phyloP scores from a whole-genome alignment of 2,329 filamentous ascomycete species.

The Verticillium alfalfae region DNA sequence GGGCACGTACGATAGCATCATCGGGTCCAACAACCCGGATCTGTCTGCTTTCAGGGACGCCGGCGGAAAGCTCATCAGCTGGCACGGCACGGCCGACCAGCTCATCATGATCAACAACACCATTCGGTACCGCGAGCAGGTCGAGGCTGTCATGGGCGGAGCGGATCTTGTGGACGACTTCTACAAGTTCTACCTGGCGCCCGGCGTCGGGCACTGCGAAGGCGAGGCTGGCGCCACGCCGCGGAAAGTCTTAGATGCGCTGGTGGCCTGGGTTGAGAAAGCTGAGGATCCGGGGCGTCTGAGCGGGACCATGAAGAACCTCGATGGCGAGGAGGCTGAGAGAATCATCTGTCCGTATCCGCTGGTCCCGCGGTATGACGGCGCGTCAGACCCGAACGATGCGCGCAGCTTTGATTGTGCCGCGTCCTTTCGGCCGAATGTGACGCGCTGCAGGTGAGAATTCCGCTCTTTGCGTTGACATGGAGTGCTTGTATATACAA shows the following conservation, averaged over 20 bases:
- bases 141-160: not conserved
- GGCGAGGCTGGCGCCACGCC: constrained; percentile 34
- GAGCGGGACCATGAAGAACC: not conserved
- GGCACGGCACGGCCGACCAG: constrained; percentile 37
- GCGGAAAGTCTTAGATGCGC: constrained; percentile 37
- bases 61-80: constrained; percentile 38
- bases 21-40: constrained; percentile 28
- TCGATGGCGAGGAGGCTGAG: not conserved
- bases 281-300: not conserved
- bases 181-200: constrained; percentile 46
- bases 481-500: no score
- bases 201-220: constrained; percentile 47
- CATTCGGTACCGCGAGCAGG: constrained; percentile 21
- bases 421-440: not conserved
- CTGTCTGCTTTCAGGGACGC: constrained; percentile 23
- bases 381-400: not conserved
- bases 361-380: not conserved
- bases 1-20: constrained; percentile 6
- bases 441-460: not conserved
- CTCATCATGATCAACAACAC: constrained; percentile 11
- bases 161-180: constrained; percentile 25
- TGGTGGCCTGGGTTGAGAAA: constrained; percentile 40
- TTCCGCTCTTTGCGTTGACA: no score
- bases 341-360: not conserved
- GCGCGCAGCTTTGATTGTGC: not conserved